Evolutionary conservation across 768 basidiomycete genomes (phyloP).

Genomic region (Suillus weaverae): DNA sequence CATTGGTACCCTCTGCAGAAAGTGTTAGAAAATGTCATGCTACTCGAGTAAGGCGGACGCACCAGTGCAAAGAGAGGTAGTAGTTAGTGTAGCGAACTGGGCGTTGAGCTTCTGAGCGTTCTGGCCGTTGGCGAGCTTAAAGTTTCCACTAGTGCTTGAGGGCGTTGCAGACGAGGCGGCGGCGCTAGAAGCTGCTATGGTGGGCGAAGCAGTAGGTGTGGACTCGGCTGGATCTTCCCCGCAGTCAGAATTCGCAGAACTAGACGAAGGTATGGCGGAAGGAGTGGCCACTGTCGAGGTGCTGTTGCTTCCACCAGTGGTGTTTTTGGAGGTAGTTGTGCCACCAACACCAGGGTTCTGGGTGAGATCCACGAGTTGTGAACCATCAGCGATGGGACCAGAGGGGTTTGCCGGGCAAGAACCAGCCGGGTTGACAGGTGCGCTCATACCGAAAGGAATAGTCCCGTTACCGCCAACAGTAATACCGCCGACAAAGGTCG

Average conservation of each 20-base stretch:
- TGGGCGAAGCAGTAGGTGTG: background rate
- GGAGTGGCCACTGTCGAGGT: constrained; percentile 5
- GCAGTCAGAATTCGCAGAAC: constrained; percentile 8
- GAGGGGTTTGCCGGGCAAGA: constrained; percentile 50
- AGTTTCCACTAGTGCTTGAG: constrained; percentile 8
- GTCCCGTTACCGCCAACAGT: constrained; percentile 47
- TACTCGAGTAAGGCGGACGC: background rate
- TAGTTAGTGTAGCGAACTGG: constrained; percentile 49
- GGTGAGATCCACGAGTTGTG: constrained; percentile 39
- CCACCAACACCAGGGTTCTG: constrained; percentile 35
- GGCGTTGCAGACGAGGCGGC: constrained; percentile 11
- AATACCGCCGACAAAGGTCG: constrained; percentile 45
- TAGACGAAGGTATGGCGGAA: constrained; percentile 1
- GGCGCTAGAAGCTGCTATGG: background rate
- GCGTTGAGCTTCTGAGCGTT: constrained; percentile 52
- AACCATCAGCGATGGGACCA: constrained; percentile 51
- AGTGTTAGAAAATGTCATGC: constrained; percentile 17
- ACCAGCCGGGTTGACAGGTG: constrained; percentile 44
- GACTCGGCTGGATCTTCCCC: background rate
- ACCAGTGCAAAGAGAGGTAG: constrained; percentile 46
- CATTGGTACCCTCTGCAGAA: constrained; percentile 36
- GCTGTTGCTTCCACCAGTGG: constrained; percentile 6
- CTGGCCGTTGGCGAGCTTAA: constrained; percentile 40
- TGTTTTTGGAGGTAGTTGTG: background rate
- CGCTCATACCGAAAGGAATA: constrained; percentile 48